Base-by-base conservation (phyloP, 768 basidiomycete species). In the Cystoderma amianthinum region DNA sequence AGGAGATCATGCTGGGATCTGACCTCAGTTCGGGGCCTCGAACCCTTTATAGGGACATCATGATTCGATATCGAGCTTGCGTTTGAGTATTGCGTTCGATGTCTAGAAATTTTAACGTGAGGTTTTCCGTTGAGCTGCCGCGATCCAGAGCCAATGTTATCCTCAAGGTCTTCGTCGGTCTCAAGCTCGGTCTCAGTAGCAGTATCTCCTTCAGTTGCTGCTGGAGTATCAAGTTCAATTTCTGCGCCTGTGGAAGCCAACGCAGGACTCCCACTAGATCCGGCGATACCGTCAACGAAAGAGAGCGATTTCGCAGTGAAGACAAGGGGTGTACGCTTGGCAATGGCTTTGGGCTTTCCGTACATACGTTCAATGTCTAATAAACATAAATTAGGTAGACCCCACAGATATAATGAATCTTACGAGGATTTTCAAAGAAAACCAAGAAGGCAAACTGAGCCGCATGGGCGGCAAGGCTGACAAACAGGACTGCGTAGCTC, bases 361-460 rank as follows among this genome's bases (percentile, higher is more conserved):
- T 99, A 99, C 51, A 87, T 83, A 7, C 95, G 76, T 54, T 93
- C 89, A 46, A 96, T 96, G 57, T 96, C 91, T 94, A 44, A 36
- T 4, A n/a, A 38, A 33, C 10, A 20, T 43, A 21, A 18, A n/a
- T 38, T 38, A 46, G 55, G 9, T 32, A 28, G 10, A 22, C 7
- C 9, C 9, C 10, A n/a, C n/a, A 5, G 10, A 9, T 17, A 28
- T 18, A 34, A 9, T 21, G 16, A 21, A 21, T 69, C 90, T 57
- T 55, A 95, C 93, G 96, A 47, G 96, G 95, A 54, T 95, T 98
- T 66, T 98, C 96, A 53, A 99, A 98, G 61, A 83, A 83, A 12
- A 93, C 73, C 39, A 99, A 69, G 74, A 99, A 99, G 1, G 84
- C 92, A 59, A 99, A 99, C 52, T 99, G 96, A 13, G 89, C 87